Evolutionary conservation across 139 green algal genomes (phyloP).

Genomic region (Chlorella ohadii): DNA sequence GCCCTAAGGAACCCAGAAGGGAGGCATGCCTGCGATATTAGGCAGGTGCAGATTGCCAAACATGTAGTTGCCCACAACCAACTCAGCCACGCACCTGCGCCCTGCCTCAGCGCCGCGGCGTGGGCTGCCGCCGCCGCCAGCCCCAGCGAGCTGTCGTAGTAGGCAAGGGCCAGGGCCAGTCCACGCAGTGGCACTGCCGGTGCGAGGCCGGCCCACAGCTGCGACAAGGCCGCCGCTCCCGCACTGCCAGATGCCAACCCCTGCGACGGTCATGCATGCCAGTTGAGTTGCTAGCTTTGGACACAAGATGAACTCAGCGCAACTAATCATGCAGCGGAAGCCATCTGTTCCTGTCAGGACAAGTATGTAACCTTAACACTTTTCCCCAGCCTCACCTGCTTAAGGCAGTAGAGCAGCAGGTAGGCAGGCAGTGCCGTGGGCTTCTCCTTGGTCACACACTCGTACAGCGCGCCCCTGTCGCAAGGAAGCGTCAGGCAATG

Average conservation of each 20-base stretch:
- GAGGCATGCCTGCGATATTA: neutral
- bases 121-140: neutral
- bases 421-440: constrained; percentile 54
- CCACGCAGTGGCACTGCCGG: constrained; percentile 50
- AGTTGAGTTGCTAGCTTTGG: too few species aligned
- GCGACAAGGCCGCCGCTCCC: neutral
- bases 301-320: too few species aligned
- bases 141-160: constrained; percentile 37
- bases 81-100: neutral
- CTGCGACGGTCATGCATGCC: neutral
- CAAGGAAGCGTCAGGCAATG: neutral
- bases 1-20: too few species aligned
- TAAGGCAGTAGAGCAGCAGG: constrained; percentile 62
- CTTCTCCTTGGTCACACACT: constrained; percentile 80
- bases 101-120: neutral
- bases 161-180: constrained; percentile 52
- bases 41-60: too few species aligned
- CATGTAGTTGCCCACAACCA: neutral
- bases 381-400: constrained; percentile 11
- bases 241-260: neutral
- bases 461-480: constrained; percentile 63
- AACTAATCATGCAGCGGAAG: too few species aligned
- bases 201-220: constrained; percentile 16
- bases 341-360: too few species aligned
- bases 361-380: too few species aligned